phyloP scores from a whole-genome alignment of 2,329 filamentous ascomycete genomes.

The Pseudogymnoascus sp. region DNA sequence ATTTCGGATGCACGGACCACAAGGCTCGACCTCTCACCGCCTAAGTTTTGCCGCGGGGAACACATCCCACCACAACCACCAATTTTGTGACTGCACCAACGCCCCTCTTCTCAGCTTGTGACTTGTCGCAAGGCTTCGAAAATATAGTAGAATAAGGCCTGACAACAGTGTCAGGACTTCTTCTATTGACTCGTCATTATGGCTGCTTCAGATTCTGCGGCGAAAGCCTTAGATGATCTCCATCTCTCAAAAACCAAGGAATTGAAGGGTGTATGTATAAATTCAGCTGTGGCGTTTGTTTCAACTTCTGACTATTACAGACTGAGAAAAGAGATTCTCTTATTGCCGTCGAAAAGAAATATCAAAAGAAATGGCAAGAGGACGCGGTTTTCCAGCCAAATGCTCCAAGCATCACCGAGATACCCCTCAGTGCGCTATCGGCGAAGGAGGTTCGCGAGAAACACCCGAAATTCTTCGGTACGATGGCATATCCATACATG shows the following conservation, averaged over 20 bases:
- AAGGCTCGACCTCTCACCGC: constrained; percentile 3
- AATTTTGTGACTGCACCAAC: constrained; percentile 2
- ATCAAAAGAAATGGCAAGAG: constrained; percentile 77
- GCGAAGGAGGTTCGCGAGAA: constrained; percentile 69
- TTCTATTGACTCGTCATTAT: constrained; percentile 31
- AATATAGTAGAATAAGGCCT: constrained; percentile 5
- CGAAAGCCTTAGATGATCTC: constrained; percentile 43
- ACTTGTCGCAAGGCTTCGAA: constrained; percentile 7
- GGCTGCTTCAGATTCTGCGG: constrained; percentile 32
- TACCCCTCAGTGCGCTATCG: constrained; percentile 66
- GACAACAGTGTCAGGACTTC: background rate
- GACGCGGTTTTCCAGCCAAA: constrained; percentile 74
- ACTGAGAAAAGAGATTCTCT: constrained; percentile 83
- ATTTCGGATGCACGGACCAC: constrained; percentile 9
- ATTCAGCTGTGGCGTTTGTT: constrained; percentile 12
- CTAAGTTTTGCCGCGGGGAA: constrained; percentile 10
- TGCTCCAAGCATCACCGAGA: constrained; percentile 70
- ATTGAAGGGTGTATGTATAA: constrained; percentile 45
- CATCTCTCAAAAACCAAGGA: constrained; percentile 53
- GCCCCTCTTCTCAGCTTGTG: constrained; percentile 6
- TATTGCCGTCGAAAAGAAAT: constrained; percentile 81
- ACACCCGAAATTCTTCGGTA: constrained; percentile 85
- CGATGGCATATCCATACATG: constrained; percentile 73
- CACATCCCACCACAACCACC: constrained; percentile 6
- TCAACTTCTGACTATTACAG: constrained; percentile 30